A percentile compares a stretch with the other conserved stretches of the same genome.
These are phyloP conservation scores for Corinectria fuckeliana DNA, from an alignment of 2,329 filamentous ascomycete species.

Conservation along the genomic window DNA sequence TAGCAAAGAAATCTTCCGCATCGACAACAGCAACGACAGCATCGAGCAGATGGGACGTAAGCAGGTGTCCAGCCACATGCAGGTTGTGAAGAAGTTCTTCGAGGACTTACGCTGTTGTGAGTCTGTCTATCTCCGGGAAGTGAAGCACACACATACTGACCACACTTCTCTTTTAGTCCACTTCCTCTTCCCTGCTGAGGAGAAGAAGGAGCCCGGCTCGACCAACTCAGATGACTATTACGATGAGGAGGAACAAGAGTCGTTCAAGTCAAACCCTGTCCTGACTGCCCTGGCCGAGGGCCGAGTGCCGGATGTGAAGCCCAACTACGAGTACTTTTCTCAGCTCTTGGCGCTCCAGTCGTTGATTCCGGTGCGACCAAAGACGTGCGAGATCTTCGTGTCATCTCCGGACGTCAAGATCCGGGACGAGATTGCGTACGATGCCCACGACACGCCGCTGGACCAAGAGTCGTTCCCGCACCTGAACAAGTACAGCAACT, in stretches of 20 bases:
- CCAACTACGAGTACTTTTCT: slow-evolving; percentile 68
- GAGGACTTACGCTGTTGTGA: slow-evolving; percentile 67
- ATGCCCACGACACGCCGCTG: slow-evolving; percentile 52
- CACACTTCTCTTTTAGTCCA: slow-evolving; percentile 56
- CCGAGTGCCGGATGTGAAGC: slow-evolving; percentile 62
- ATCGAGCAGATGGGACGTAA: slow-evolving; percentile 62
- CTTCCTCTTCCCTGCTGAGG: slow-evolving; percentile 64
- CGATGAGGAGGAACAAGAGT: slow-evolving; percentile 53
- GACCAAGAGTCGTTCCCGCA: slow-evolving; percentile 60
- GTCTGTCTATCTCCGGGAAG: slow-evolving; percentile 38
- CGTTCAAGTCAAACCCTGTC: slow-evolving; percentile 71
- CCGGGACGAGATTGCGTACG: slow-evolving; percentile 54
- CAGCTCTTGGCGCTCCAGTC: slow-evolving; percentile 62
- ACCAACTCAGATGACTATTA: slow-evolving; percentile 65
- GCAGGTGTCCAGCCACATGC: slow-evolving; percentile 74
- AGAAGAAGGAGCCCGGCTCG: slow-evolving; percentile 63
- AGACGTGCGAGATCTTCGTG: slow-evolving; percentile 65
- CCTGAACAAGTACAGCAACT: slow-evolving; percentile 59
- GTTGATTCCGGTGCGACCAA: slow-evolving; percentile 60
- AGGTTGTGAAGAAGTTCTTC: slow-evolving; percentile 73
- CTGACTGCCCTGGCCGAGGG: slow-evolving; percentile 65
- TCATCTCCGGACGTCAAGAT: slow-evolving; percentile 60
- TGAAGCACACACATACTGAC: slow-evolving; percentile 18
- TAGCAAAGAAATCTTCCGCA: slow-evolving; percentile 52
- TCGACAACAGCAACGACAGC: slow-evolving; percentile 52